phyloP scores from a whole-genome alignment of 257 asterid species.

The Mitragyna speciosa region DNA sequence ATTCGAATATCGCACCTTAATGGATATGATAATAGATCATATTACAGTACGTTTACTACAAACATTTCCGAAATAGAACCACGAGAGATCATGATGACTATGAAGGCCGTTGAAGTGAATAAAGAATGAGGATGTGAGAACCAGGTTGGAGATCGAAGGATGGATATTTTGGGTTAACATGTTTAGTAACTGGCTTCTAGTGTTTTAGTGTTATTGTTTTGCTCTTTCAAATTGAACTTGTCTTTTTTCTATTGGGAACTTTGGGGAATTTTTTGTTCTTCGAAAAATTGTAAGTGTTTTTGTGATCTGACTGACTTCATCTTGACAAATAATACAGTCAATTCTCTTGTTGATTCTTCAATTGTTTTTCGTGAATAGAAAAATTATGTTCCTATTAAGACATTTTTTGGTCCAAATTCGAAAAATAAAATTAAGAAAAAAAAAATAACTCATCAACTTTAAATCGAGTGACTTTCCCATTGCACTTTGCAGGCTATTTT shows the following conservation, averaged over 20 bases:
- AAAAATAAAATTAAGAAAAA: too few species aligned
- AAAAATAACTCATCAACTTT: too few species aligned
- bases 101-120: slow-evolving; percentile 23
- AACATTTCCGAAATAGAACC: slow-evolving; percentile 35
- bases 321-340: too few species aligned
- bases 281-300: background rate
- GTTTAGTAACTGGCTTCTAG: background rate
- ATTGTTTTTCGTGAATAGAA: background rate
- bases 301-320: too few species aligned
- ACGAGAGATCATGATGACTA: slow-evolving; percentile 19
- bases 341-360: background rate
- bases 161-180: background rate
- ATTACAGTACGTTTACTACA: slow-evolving; percentile 73
- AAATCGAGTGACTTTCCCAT: too few species aligned
- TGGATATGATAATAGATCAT: slow-evolving; percentile 50
- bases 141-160: background rate
- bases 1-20: slow-evolving; percentile 35
- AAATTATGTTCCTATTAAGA: too few species aligned
- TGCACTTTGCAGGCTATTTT: too few species aligned
- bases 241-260: background rate
- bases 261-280: background rate
- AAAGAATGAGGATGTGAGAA: slow-evolving; percentile 9
- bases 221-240: background rate
- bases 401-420: too few species aligned
- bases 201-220: background rate